A percentile compares a stretch with the other conserved stretches of the same genome.
phyloP scores from a whole-genome alignment of 176 grass and related monocot genomes.

The Guadua angustifolia region DNA sequence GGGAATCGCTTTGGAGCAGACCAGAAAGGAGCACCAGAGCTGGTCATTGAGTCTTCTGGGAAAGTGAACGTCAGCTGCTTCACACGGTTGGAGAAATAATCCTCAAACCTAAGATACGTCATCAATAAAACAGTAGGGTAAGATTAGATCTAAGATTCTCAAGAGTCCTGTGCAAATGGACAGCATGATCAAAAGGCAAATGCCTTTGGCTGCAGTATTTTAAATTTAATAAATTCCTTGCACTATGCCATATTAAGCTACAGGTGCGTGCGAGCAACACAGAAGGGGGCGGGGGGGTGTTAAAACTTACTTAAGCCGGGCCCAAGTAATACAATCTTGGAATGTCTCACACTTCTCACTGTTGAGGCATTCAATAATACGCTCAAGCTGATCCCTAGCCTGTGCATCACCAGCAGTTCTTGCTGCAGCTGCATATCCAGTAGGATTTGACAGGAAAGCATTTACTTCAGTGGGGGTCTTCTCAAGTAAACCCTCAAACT shows the following conservation, averaged over 20 bases:
- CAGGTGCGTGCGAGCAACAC: background rate
- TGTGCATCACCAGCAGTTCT: conserved; percentile 90
- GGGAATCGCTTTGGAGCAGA: conserved; percentile 94
- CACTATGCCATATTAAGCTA: background rate
- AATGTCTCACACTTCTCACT: conserved; percentile 81
- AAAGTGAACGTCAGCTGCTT: conserved; percentile 91
- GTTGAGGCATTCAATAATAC: conserved; percentile 82
- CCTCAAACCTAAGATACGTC: conserved; percentile 70
- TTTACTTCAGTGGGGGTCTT: conserved; percentile 91
- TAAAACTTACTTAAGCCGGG: conserved; percentile 71
- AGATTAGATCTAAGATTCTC: background rate
- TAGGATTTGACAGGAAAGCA: conserved; percentile 73
- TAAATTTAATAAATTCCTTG: background rate
- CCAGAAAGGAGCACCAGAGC: conserved; percentile 89
- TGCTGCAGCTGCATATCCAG: conserved; percentile 58
- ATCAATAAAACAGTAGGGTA: conserved; percentile 41
- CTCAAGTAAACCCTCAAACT: conserved; percentile 95
- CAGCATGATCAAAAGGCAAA: background rate
- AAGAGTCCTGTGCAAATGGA: background rate
- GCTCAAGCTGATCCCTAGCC: conserved; percentile 79
- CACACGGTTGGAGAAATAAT: conserved; percentile 85
- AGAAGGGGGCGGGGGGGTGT: background rate
- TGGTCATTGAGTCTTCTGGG: conserved; percentile 80
- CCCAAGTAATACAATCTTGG: conserved; percentile 92
- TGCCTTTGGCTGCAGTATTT: background rate